Percentiles rank a stretch among this genome's conserved stretches.
Evolutionary conservation across 495 filamentous ascomycete species (phyloP).

Genomic region (Neurospora intermedia): DNA sequence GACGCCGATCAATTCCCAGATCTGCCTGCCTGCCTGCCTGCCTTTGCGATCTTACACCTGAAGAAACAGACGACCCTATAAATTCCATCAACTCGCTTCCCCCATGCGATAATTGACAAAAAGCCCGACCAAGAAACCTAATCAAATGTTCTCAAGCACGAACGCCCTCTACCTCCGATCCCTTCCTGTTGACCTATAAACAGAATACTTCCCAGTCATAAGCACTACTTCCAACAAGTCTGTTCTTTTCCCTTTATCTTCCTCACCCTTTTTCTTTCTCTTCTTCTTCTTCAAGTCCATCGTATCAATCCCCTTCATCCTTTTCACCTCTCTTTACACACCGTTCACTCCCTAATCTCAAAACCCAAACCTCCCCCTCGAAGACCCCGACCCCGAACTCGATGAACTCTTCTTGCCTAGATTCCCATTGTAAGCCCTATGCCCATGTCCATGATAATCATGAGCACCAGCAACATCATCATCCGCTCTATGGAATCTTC

Average conservation of each 20-base stretch:
- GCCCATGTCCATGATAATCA: not conserved
- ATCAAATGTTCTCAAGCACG: not conserved
- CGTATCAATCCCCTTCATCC: not conserved
- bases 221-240: not conserved
- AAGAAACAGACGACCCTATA: not conserved
- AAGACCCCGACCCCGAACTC: not conserved
- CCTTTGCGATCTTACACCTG: not conserved
- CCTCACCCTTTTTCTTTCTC: not conserved
- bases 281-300: not conserved
- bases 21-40: not conserved
- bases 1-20: not conserved
- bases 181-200: not conserved
- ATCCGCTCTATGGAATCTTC: constrained; percentile 51
- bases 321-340: not conserved
- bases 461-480: not conserved
- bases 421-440: not conserved
- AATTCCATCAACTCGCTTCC: not conserved
- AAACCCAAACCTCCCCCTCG: not conserved
- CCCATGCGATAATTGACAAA: not conserved
- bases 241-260: not conserved
- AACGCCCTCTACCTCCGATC: not conserved
- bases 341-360: not conserved
- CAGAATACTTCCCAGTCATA: not conserved
- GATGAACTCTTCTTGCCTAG: not conserved
- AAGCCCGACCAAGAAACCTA: not conserved